phyloP scores from a whole-genome alignment of 2,329 filamentous ascomycete genomes.

The Diaporthe ilicicola region DNA sequence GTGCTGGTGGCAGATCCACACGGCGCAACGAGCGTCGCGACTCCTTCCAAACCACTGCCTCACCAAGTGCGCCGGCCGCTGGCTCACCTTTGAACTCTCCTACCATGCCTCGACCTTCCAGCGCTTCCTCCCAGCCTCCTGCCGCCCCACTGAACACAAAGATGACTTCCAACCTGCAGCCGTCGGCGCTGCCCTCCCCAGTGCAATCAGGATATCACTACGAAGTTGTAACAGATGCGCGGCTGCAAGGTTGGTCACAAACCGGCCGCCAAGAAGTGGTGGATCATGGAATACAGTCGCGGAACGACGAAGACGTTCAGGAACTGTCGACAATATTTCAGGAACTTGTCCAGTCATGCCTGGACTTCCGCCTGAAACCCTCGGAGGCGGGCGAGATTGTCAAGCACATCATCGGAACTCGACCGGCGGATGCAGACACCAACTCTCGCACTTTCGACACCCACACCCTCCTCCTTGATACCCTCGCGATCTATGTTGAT shows the following conservation, averaged over 20 bases:
- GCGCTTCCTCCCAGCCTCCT: slow-evolving; percentile 47
- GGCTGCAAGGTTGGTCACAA: slow-evolving; percentile 72
- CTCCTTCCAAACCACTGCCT: slow-evolving; percentile 49
- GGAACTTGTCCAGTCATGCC: slow-evolving; percentile 80
- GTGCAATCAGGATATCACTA: slow-evolving; percentile 70
- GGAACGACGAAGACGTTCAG: slow-evolving; percentile 72
- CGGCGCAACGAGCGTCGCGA: slow-evolving; percentile 62
- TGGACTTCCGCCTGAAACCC: slow-evolving; percentile 74
- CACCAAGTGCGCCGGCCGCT: slow-evolving; percentile 16
- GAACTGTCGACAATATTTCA: slow-evolving; percentile 80
- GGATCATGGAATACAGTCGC: slow-evolving; percentile 69
- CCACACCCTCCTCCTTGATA: slow-evolving; percentile 81
- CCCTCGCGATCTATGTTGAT: slow-evolving; percentile 80
- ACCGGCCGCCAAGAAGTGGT: slow-evolving; percentile 74
- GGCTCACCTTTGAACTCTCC: slow-evolving; percentile 40
- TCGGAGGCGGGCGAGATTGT: slow-evolving; percentile 76
- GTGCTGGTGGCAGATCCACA: slow-evolving; percentile 54
- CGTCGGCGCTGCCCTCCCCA: slow-evolving; percentile 42
- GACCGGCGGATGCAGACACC: slow-evolving; percentile 58
- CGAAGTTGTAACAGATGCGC: slow-evolving; percentile 76
- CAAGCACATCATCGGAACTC: slow-evolving; percentile 74
- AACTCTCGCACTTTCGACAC: slow-evolving; percentile 65
- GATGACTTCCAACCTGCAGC: slow-evolving; percentile 37
- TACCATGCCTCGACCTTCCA: slow-evolving; percentile 45
- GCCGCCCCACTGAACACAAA: slow-evolving; percentile 27